Conservation (phyloP, 108 stramenopile genomes). For the Cyclotella kingstonii region DNA sequence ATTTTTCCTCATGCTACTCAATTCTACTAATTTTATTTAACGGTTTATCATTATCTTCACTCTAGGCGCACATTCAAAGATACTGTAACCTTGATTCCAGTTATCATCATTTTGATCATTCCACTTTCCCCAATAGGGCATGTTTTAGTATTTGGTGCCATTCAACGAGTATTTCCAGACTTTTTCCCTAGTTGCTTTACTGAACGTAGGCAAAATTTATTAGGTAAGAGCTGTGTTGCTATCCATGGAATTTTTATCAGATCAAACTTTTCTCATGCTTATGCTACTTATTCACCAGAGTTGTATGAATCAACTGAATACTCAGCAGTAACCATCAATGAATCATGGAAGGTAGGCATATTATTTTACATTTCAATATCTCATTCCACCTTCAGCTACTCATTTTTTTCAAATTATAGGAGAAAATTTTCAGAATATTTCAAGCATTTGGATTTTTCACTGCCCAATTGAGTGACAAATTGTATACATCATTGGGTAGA, state of each 20-base stretch:
- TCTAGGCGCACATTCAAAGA: constrained; percentile 92
- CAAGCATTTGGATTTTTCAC: constrained; percentile 18
- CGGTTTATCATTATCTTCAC: neutral
- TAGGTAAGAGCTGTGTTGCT: constrained; percentile 25
- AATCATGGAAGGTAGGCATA: constrained; percentile 49
- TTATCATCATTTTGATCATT: constrained; percentile 92
- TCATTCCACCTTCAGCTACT: neutral
- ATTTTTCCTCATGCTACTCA: constrained; percentile 1
- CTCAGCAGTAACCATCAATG: constrained; percentile 80
- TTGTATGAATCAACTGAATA: constrained; percentile 86
- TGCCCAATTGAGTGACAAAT: constrained; percentile 6
- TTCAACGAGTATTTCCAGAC: constrained; percentile 95
- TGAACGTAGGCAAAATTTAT: constrained; percentile 92
- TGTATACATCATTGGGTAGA: constrained; percentile 23
- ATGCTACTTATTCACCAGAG: constrained; percentile 18
- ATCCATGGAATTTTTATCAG: neutral
- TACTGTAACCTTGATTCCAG: constrained; percentile 92
- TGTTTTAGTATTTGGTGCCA: constrained; percentile 95
- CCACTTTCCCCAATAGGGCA: constrained; percentile 97
- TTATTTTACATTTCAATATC: neutral
- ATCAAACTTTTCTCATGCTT: neutral
- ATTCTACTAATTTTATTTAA: neutral
- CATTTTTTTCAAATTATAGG: neutral
- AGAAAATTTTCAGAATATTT: constrained; percentile 19
- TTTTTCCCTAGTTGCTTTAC: constrained; percentile 98